Evolutionary conservation across 2,329 filamentous ascomycete genomes (phyloP).

Genomic region (Neoscytalidium dimidiatum): DNA sequence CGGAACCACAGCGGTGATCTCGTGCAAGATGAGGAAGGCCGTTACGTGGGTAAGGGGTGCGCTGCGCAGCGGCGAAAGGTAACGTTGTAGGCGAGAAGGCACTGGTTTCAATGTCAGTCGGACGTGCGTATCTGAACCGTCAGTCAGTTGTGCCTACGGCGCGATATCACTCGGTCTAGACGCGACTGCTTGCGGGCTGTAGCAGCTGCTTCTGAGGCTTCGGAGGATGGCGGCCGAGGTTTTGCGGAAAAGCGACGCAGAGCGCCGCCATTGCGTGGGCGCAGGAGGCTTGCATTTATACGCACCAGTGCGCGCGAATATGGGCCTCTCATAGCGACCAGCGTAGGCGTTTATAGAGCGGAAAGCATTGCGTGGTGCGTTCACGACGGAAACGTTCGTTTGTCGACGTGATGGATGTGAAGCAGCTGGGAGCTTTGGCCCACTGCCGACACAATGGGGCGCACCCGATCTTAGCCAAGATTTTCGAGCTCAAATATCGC

Average conservation of each 20-base stretch:
- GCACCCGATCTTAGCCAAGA: too few species aligned
- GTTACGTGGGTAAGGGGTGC: slow-evolving; percentile 82
- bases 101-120: slow-evolving; percentile 28
- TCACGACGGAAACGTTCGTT: neutral
- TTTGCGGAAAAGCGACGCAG: neutral
- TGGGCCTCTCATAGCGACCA: neutral
- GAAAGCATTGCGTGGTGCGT: neutral
- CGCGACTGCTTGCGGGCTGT: slow-evolving; percentile 17
- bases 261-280: neutral
- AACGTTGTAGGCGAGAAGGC: slow-evolving; percentile 67
- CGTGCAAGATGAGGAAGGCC: slow-evolving; percentile 87
- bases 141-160: too few species aligned
- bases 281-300: neutral
- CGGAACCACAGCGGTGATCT: slow-evolving; percentile 83
- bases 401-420: neutral
- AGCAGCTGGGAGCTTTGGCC: neutral
- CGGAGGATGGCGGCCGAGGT: neutral
- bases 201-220: neutral
- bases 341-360: neutral
- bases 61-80: slow-evolving; percentile 68
- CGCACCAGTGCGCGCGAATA: neutral
- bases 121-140: too few species aligned
- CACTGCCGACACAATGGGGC: neutral
- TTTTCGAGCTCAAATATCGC: too few species aligned
- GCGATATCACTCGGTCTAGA: slow-evolving; percentile 12